Evolutionary conservation across 495 filamentous ascomycete species (phyloP).

Genomic region (Schizothecium vesticola): DNA sequence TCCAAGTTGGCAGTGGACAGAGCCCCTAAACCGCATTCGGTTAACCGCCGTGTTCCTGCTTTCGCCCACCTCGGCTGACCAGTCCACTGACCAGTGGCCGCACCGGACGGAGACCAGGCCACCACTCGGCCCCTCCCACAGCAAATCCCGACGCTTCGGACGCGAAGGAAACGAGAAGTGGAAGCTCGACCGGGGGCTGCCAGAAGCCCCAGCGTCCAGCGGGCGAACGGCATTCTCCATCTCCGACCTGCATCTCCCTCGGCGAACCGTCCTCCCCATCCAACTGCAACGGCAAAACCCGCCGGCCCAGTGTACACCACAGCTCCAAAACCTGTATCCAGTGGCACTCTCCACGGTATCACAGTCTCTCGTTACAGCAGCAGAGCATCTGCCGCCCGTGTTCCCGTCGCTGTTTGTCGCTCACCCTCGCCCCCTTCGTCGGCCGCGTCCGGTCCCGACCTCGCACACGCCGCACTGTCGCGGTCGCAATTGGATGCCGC

Average conservation of each 20-base stretch:
- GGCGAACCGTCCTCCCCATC: slow-evolving; percentile 4
- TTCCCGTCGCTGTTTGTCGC: background rate
- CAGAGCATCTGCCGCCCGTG: background rate
- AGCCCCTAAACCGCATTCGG: background rate
- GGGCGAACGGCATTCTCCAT: slow-evolving; percentile 26
- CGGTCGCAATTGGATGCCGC: slow-evolving; percentile 15
- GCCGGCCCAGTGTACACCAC: slow-evolving; percentile 1
- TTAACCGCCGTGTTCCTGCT: background rate
- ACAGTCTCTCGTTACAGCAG: background rate
- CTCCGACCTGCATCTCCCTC: background rate
- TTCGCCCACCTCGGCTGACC: background rate
- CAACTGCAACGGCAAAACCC: slow-evolving; percentile 23
- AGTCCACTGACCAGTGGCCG: background rate
- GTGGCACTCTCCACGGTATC: background rate
- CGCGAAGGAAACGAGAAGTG: slow-evolving; percentile 8
- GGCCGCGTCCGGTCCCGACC: background rate
- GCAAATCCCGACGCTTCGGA: slow-evolving; percentile 19
- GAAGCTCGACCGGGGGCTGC: background rate
- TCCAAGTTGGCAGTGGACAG: background rate
- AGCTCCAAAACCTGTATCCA: background rate
- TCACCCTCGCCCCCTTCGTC: background rate
- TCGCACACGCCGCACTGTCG: background rate
- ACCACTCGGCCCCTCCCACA: background rate
- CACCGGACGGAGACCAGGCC: background rate
- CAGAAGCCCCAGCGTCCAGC: background rate